Percentiles rank a stretch among this genome's conserved stretches.
These are phyloP conservation scores for Apiospora rasikravindrae DNA, from an alignment of 2,329 filamentous ascomycete species.

Conservation along the genomic window DNA sequence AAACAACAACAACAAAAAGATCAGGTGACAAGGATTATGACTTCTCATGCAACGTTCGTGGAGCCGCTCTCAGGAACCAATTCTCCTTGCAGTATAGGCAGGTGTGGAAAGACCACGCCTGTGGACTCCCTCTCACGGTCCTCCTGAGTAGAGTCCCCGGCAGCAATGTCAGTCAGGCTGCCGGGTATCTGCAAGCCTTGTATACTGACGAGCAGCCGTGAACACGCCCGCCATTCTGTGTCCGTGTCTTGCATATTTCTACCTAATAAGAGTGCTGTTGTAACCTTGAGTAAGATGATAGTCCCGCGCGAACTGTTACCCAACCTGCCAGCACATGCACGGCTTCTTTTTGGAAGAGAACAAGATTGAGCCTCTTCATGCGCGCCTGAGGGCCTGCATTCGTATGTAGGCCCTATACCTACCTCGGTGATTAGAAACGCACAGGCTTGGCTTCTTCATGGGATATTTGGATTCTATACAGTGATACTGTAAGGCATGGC, in stretches of 20 bases:
- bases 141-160: slow-evolving; percentile 2
- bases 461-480: background rate
- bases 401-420: background rate
- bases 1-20: slow-evolving; percentile 5
- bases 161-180: background rate
- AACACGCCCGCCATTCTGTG: background rate
- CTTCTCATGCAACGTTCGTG: slow-evolving; percentile 17
- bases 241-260: slow-evolving; percentile 14
- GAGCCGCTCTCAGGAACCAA: slow-evolving; percentile 18
- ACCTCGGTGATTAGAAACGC: background rate
- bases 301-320: slow-evolving; percentile 13
- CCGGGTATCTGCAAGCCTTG: slow-evolving; percentile 5
- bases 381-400: background rate
- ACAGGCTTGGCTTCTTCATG: background rate
- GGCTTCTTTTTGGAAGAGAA: background rate
- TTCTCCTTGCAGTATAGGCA: slow-evolving; percentile 16
- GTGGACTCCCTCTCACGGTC: slow-evolving; percentile 14
- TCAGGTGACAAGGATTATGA: slow-evolving; percentile 15
- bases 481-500: slow-evolving; percentile 4
- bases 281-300: slow-evolving; percentile 12
- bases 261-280: slow-evolving; percentile 8
- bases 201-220: background rate
- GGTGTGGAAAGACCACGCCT: background rate
- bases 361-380: background rate
- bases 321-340: background rate